Conservation (phyloP, 805 yeast genomes). For the Debaryomyces hansenii region DNA sequence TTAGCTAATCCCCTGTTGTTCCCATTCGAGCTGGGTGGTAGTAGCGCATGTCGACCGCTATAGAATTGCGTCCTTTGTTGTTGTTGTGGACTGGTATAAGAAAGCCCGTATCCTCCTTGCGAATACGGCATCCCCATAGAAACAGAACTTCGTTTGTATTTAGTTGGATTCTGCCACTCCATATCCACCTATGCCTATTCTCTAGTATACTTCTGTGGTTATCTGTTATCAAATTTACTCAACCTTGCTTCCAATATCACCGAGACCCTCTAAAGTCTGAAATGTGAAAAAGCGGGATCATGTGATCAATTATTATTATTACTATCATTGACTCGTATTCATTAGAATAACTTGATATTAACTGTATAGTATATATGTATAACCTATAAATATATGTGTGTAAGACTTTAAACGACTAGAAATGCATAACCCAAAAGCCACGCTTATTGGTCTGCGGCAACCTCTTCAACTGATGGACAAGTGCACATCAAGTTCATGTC, state of each 20-base stretch:
- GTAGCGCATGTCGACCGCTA: constrained; percentile 8
- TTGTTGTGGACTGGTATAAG: constrained; percentile 10
- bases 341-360: no score
- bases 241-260: no score
- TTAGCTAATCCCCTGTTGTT: background rate
- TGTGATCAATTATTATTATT: no score
- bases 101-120: background rate
- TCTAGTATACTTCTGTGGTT: no score
- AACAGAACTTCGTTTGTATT: constrained; percentile 8
- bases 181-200: constrained; percentile 1
- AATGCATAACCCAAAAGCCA: no score
- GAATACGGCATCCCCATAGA: constrained; percentile 10
- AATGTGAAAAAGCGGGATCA: no score
- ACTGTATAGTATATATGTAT: no score
- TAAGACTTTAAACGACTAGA: no score
- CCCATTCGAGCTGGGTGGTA: constrained; percentile 10
- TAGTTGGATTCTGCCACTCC: constrained; percentile 9
- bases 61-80: constrained; percentile 7
- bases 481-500: constrained; percentile 91
- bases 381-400: no score
- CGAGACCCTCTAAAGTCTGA: no score
- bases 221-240: no score
- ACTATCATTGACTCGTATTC: no score
- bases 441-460: constrained; percentile 37
- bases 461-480: constrained; percentile 83